Conservation (phyloP, 345 rosid genomes). For the Sapria himalayana region DNA sequence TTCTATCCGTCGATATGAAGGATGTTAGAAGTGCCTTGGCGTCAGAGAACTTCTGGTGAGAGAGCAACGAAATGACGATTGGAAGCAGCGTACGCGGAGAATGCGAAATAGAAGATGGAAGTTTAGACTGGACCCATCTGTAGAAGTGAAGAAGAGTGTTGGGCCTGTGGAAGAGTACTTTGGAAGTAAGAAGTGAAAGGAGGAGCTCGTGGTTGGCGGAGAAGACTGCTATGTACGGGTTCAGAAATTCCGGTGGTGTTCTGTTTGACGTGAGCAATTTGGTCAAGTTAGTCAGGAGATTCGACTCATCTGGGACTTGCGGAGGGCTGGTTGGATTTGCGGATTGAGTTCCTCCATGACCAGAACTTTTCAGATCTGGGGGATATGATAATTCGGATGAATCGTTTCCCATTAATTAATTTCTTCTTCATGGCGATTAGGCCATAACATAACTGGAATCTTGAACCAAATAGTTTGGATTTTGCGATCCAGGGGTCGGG, state of each 20-base stretch:
- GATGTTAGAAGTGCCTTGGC: conserved; percentile 43
- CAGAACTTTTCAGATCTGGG: too few species aligned
- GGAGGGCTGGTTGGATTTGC: too few species aligned
- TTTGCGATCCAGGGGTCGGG: too few species aligned
- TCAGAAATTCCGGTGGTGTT: conserved; percentile 22
- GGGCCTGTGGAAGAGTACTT: conserved; percentile 21
- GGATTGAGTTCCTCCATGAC: too few species aligned
- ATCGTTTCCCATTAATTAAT: too few species aligned
- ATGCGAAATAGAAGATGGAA: conserved; percentile 17
- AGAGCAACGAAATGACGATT: conserved; percentile 34
- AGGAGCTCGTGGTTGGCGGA: conserved; percentile 23
- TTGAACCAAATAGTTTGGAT: too few species aligned
- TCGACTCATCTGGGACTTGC: conserved; percentile 8
- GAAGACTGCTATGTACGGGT: conserved; percentile 25
- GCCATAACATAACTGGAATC: too few species aligned
- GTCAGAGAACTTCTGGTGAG: conserved; percentile 33
- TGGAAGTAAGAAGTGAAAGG: conserved; percentile 29
- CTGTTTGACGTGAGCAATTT: conserved; percentile 19
- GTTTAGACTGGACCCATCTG: conserved; percentile 23
- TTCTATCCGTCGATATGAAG: conserved; percentile 32
- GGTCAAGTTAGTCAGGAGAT: conserved; percentile 20
- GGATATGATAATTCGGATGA: too few species aligned
- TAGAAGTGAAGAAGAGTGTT: conserved; percentile 38
- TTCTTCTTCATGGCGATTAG: too few species aligned
- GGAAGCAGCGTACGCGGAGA: conserved; percentile 38